Percentiles rank a stretch among this genome's conserved stretches.
These are phyloP conservation scores for Colletotrichum sp. DNA, from an alignment of 2,329 filamentous ascomycete species.

Conservation along the genomic window DNA sequence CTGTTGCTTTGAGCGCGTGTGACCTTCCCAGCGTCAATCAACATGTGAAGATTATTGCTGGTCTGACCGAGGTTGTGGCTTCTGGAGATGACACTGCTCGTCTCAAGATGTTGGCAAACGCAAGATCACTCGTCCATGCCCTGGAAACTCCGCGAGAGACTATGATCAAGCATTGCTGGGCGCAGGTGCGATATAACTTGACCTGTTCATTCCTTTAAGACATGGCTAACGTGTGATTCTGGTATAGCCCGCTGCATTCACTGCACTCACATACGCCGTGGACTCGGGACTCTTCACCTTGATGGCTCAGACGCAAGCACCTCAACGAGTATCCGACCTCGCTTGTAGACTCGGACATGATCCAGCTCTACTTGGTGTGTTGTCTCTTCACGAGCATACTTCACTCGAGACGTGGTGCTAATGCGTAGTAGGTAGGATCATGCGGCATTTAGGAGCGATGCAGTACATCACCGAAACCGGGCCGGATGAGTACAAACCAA, in stretches of 20 bases:
- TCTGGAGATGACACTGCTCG: background rate
- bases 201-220: rapidly evolving
- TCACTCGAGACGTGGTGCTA: rapidly evolving
- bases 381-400: background rate
- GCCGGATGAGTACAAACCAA: slow-evolving; percentile 38
- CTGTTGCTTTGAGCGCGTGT: background rate
- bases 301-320: slow-evolving; percentile 28
- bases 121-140: slow-evolving; percentile 16
- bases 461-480: slow-evolving; percentile 41
- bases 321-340: background rate
- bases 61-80: background rate
- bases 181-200: slow-evolving; percentile 31
- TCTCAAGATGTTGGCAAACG: background rate
- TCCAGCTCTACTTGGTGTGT: background rate
- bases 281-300: slow-evolving; percentile 39
- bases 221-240: rapidly evolving
- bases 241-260: slow-evolving; percentile 25
- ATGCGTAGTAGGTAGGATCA: slow-evolving; percentile 28
- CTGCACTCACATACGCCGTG: slow-evolving; percentile 32
- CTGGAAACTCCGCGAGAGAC: slow-evolving; percentile 53
- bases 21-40: background rate
- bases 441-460: slow-evolving; percentile 42
- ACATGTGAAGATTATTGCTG: background rate
- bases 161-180: slow-evolving; percentile 51
- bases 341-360: background rate